These are phyloP conservation scores for Phytophthora pistaciae DNA, from an alignment of 352 stramenopile species.

Conservation along the genomic window DNA sequence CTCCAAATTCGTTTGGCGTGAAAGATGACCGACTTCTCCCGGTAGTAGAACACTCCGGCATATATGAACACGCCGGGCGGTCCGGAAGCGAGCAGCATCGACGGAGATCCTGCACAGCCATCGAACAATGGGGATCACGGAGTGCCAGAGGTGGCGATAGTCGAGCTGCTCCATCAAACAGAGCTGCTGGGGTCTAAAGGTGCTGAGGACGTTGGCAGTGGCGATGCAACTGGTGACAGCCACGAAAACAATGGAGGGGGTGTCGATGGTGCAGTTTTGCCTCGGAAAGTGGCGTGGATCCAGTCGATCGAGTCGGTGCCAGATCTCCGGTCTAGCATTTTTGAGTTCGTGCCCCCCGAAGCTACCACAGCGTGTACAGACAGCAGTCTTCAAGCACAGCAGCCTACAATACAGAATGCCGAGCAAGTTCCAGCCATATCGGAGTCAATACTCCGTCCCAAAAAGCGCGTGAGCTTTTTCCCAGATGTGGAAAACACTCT, in stretches of 20 bases:
- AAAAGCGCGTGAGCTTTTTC: slow-evolving; percentile 35
- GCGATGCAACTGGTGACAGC: neutral
- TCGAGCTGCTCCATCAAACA: slow-evolving; percentile 43
- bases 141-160: slow-evolving; percentile 9
- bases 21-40: slow-evolving; percentile 18
- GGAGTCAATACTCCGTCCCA: slow-evolving; percentile 11
- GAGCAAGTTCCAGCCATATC: neutral
- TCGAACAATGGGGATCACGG: slow-evolving; percentile 13
- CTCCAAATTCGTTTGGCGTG: slow-evolving; percentile 22
- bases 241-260: slow-evolving; percentile 8
- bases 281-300: slow-evolving; percentile 57
- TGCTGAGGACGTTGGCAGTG: neutral
- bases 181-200: slow-evolving; percentile 25
- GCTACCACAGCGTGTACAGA: neutral
- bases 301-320: slow-evolving; percentile 24
- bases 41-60: slow-evolving; percentile 19
- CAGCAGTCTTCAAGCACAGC: neutral
- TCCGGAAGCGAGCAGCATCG: neutral
- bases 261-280: neutral
- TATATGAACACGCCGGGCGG: slow-evolving; percentile 17
- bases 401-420: neutral
- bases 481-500: slow-evolving; percentile 23
- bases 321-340: slow-evolving; percentile 54
- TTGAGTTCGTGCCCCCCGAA: slow-evolving; percentile 45
- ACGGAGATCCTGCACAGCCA: neutral